Evolutionary conservation across 208 protist species (phyloP).

Genomic region (Trypanosoma melophagium): DNA sequence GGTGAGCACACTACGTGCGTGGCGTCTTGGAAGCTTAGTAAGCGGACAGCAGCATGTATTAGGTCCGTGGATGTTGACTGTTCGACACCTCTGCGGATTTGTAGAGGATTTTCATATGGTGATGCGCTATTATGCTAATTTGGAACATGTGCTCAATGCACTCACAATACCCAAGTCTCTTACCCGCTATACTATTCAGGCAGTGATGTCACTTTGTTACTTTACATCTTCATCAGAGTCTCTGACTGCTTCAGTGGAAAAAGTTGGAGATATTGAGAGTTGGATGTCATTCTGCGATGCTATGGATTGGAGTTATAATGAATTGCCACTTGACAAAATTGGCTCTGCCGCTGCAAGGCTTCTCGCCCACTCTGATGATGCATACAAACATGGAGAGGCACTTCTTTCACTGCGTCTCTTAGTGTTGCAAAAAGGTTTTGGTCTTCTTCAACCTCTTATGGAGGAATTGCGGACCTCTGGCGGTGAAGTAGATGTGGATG

Average conservation of each 20-base stretch:
- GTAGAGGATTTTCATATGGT: conserved; percentile 31
- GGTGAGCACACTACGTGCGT: conserved; percentile 30
- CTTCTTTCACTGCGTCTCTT: conserved; percentile 56
- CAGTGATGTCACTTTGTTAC: conserved; percentile 46
- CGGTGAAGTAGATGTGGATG: conserved; percentile 35
- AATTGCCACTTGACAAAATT: conserved; percentile 47
- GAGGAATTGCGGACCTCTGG: conserved; percentile 28
- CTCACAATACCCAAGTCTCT: conserved; percentile 34
- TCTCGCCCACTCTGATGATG: conserved; percentile 25
- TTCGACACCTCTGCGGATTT: conserved; percentile 48
- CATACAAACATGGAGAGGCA: conserved; percentile 39
- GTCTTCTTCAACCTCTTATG: conserved; percentile 48
- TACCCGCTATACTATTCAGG: conserved; percentile 42
- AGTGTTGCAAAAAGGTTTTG: conserved; percentile 56
- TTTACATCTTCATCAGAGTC: conserved; percentile 13
- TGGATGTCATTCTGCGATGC: conserved; percentile 52
- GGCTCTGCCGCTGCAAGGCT: conserved; percentile 29
- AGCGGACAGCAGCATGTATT: conserved; percentile 28
- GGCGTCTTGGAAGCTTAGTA: conserved; percentile 17
- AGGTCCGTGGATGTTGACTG: conserved; percentile 38
- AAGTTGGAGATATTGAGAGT: conserved; percentile 3
- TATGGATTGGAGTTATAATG: conserved; percentile 60
- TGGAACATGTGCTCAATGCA: conserved; percentile 18
- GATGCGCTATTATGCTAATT: conserved; percentile 30
- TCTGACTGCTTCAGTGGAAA: neutral